Evolutionary conservation across 805 yeast species (phyloP).

Genomic region (Schizosaccharomyces pombe): ASM294v3 CU329670.1:1442501-1443000

Average conservation of each 20-base stretch:
- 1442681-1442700: neutral
- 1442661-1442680: neutral
- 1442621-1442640: neutral
- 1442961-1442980: constrained; percentile 2
- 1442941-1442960: neutral
- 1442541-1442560: neutral
- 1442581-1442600: neutral
- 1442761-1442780: neutral
- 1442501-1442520: neutral
- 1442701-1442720: constrained; percentile 1
- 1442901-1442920: too few species aligned
- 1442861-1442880: neutral
- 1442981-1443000: neutral
- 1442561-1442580: neutral
- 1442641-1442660: neutral
- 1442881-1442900: neutral
- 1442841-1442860: neutral
- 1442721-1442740: constrained; percentile 4
- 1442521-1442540: neutral
- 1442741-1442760: neutral
- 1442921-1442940: too few species aligned
- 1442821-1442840: neutral
- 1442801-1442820: neutral
- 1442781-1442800: neutral
- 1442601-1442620: neutral